Percentiles rank a stretch among this genome's conserved stretches.
phyloP scores from a whole-genome alignment of 2,329 filamentous ascomycete species.

The Ceratocystis albifundus region DNA sequence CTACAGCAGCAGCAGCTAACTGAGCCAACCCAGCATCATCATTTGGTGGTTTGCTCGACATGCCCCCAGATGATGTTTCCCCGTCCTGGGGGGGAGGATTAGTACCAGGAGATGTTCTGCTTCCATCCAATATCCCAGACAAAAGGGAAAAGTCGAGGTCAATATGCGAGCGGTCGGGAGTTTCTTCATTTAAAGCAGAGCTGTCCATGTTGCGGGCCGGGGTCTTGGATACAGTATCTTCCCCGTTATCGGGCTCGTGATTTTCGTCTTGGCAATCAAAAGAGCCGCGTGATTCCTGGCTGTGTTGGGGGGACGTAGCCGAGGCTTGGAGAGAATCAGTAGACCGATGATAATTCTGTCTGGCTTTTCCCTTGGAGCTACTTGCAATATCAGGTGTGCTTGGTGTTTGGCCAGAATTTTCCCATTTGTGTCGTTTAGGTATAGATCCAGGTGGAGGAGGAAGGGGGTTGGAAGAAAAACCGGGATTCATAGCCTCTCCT shows the following conservation, averaged over 20 bases:
- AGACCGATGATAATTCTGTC: constrained; percentile 52
- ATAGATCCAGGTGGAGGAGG: constrained; percentile 1
- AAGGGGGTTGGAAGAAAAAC: neutral
- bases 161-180: neutral
- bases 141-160: neutral
- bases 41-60: neutral
- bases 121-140: neutral
- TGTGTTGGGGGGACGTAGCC: constrained; percentile 32
- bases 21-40: neutral
- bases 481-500: constrained; percentile 8
- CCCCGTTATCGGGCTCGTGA: constrained; percentile 62
- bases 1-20: neutral
- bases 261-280: constrained; percentile 91
- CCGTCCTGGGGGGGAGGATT: neutral
- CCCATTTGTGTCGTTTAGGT: constrained; percentile 3
- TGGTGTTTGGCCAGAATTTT: neutral
- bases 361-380: constrained; percentile 25
- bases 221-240: constrained; percentile 26
- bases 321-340: neutral
- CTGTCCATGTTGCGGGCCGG: neutral
- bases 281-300: constrained; percentile 54
- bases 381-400: constrained; percentile 12
- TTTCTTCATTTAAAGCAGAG: neutral
- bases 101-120: neutral
- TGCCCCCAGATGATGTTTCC: neutral